Percentiles rank a stretch among this genome's conserved stretches.
These are phyloP conservation scores for Calcarisporium arbuscula DNA, from an alignment of 2,329 filamentous ascomycete genomes.

Conservation along the genomic window DNA sequence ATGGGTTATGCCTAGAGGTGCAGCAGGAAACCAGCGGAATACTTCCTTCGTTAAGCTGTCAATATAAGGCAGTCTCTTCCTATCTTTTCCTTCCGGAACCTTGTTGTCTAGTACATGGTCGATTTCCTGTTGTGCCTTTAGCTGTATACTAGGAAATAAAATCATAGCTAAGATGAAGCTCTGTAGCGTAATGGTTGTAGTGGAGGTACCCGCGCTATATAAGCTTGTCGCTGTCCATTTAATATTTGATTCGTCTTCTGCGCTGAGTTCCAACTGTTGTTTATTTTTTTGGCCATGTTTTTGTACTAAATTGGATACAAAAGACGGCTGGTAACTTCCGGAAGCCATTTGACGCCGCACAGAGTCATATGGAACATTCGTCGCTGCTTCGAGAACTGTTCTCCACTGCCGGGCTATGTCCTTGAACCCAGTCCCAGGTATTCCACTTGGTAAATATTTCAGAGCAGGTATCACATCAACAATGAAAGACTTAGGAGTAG, in stretches of 20 bases:
- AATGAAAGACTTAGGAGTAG: constrained; percentile 14
- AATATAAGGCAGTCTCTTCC: constrained; percentile 15
- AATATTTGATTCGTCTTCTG: constrained; percentile 1
- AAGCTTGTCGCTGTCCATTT: not conserved
- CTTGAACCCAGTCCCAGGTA: constrained; percentile 17
- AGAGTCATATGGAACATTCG: not conserved
- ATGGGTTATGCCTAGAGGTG: constrained; percentile 1
- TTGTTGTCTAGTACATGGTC: constrained; percentile 14
- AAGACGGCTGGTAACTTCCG: not conserved
- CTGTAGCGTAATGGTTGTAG: not conserved
- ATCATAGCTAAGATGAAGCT: constrained; percentile 8
- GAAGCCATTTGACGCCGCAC: not conserved
- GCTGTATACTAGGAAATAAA: constrained; percentile 6
- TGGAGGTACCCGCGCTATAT: constrained; percentile 7
- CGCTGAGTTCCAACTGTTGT: too few relatives aligned
- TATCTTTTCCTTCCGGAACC: constrained; percentile 10
- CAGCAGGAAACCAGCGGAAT: constrained; percentile 11
- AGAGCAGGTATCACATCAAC: constrained; percentile 17
- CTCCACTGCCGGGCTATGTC: constrained; percentile 15
- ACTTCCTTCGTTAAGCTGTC: constrained; percentile 18
- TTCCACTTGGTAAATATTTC: constrained; percentile 8
- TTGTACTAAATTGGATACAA: too few relatives aligned
- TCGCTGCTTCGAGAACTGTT: not conserved
- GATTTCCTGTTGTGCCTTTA: constrained; percentile 11
- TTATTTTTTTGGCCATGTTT: too few relatives aligned